Base-by-base conservation (phyloP, 768 basidiomycete genomes). In the Macrolepiota fuliginosa region DNA sequence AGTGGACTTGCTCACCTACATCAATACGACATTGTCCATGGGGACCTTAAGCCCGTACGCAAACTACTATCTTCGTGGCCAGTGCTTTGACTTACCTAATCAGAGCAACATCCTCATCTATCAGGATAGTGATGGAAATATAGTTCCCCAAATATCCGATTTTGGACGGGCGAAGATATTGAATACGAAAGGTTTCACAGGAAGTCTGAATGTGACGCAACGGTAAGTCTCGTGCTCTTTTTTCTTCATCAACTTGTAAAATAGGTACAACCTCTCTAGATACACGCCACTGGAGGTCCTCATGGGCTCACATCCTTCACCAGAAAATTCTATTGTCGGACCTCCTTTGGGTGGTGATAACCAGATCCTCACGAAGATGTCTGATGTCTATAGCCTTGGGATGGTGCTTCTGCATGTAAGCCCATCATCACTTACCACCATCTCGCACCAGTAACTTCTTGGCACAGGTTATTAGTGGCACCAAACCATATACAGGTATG, bases 41-140 rank as follows among this genome's bases (percentile, higher is more conserved):
- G 61, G 4, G 61, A 62, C 13, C 47, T 62, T 9, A 62, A 32
- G 2, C 61, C 61, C 12, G 61, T 62, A 37, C 13, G 54, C 36
- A 36, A 5, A 10, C 10, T 12, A 17, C 42, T 6, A 7, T 17
- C 10, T 24, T 7, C 36, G 1, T n/a, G 22, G 15, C 2, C 1
- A 22, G 12, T 19, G 22, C 17, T 13, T 39, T 9, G 11, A 11
- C 53, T 54, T 39, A 10, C 19, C 6, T n/a, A 25, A 24, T 12
- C 35, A 58, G 57, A 58, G 17, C 10, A 50, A 58, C 12, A 25
- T 58, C 11, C 29, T 58, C 6, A 50, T 58, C 11, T 19, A 51
- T 27, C 24, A 4, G 11, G 47, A 51, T 4, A 27, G 9, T 4
- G 35, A 58, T 13, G 57, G 47, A 12, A 51, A 50, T 13, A 3